Evolutionary conservation across 2,329 filamentous ascomycete species (phyloP).

Genomic region (Sphaerulina vaccinii): DNA sequence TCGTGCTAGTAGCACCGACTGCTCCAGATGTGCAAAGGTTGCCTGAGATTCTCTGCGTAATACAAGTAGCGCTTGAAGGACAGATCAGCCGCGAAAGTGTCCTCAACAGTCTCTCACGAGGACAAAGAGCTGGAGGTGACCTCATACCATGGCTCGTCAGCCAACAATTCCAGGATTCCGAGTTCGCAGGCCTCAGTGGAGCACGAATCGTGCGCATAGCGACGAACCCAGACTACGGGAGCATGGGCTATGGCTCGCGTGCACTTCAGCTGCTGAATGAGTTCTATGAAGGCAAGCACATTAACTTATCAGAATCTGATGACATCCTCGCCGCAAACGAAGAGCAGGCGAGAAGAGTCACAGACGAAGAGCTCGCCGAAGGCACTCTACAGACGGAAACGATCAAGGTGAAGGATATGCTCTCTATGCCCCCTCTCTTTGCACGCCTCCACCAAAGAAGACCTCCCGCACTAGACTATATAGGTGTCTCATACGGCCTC

Average conservation of each 20-base stretch:
- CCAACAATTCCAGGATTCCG: constrained; percentile 96
- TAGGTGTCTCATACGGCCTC: constrained; percentile 93
- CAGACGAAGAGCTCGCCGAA: constrained; percentile 75
- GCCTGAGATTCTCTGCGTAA: constrained; percentile 89
- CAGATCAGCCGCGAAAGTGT: constrained; percentile 93
- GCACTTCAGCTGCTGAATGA: constrained; percentile 84
- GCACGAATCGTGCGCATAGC: constrained; percentile 91
- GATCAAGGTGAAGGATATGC: constrained; percentile 85
- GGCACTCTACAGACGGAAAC: constrained; percentile 79
- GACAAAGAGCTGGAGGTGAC: constrained; percentile 85
- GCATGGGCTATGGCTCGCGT: constrained; percentile 90
- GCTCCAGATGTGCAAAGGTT: constrained; percentile 73
- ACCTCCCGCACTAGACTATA: constrained; percentile 79
- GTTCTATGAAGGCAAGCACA: constrained; percentile 93
- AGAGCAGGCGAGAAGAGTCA: constrained; percentile 68
- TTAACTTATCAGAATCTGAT: constrained; percentile 73
- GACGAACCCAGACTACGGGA: constrained; percentile 88
- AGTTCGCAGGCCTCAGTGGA: constrained; percentile 90
- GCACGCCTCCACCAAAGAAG: constrained; percentile 80
- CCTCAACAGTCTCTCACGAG: constrained; percentile 81
- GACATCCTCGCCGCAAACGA: constrained; percentile 44
- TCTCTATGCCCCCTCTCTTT: constrained; percentile 90
- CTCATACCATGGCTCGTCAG: constrained; percentile 96
- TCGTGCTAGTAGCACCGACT: constrained; percentile 85
- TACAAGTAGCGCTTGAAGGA: constrained; percentile 92